A percentile compares a stretch with the other conserved stretches of the same genome.
Evolutionary conservation across 495 filamentous ascomycete species (phyloP).

Genomic region (Pyrenopolyporus hunteri): DNA sequence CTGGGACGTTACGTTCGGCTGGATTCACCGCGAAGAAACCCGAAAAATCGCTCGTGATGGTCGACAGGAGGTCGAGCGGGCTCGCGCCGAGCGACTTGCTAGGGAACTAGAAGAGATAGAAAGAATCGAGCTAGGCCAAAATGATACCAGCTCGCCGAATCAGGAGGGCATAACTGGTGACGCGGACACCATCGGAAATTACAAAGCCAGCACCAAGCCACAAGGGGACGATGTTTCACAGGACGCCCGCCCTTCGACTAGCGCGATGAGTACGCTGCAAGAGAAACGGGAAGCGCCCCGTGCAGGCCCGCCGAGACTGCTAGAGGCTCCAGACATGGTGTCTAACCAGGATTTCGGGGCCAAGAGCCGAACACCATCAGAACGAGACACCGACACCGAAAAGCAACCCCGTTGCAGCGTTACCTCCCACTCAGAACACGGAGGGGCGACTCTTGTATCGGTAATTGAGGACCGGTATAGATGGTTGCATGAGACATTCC

Average conservation of each 20-base stretch:
- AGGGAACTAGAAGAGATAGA: slow-evolving; percentile 20
- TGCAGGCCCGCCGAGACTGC: background rate
- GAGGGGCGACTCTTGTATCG: slow-evolving; percentile 51
- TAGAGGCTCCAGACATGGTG: background rate
- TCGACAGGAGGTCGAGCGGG: slow-evolving; percentile 55
- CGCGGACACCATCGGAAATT: background rate
- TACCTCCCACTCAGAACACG: background rate
- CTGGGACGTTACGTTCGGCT: slow-evolving; percentile 65
- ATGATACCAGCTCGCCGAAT: slow-evolving; percentile 1
- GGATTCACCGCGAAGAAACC: slow-evolving; percentile 62
- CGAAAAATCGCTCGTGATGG: slow-evolving; percentile 64
- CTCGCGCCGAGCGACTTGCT: slow-evolving; percentile 44
- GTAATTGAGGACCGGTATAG: slow-evolving; percentile 46
- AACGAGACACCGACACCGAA: slow-evolving; percentile 21
- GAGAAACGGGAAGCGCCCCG: slow-evolving; percentile 24
- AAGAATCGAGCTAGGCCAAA: background rate
- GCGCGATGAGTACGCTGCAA: slow-evolving; percentile 23
- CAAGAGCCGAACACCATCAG: slow-evolving; percentile 25
- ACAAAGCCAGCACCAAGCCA: background rate
- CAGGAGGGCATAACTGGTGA: background rate
- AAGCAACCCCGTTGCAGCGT: slow-evolving; percentile 18
- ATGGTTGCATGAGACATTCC: slow-evolving; percentile 70
- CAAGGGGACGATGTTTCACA: background rate
- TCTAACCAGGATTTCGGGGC: slow-evolving; percentile 26
- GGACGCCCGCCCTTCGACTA: slow-evolving; percentile 3